Evolutionary conservation across 2,329 filamentous ascomycete species (phyloP), one percentile per base, ranked within the genome.

Genomic region (Alternaria solani): DNA sequence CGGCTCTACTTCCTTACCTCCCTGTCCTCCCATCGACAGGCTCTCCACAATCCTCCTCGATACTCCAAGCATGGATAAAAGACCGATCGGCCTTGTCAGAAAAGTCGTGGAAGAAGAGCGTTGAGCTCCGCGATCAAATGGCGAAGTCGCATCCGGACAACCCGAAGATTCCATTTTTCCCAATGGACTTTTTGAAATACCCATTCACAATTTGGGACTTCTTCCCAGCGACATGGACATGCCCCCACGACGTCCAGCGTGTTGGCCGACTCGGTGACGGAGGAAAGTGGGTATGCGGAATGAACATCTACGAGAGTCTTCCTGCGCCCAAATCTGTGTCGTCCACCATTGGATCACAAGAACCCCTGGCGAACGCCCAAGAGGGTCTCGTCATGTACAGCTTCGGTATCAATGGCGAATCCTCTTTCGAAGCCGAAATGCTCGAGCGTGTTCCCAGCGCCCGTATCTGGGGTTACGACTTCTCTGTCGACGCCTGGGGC

Each of bases 211-310:
- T 76, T 39, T 76, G 74, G 74, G 74, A 76, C 56, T 76, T 73
- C 62, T 76, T 75, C 43, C 73, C 74, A 1, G 64, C 74, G 7
- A 72, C 72, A 4, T 76, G 70, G 69, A 75, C 72, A 41, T 76
- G 74, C 39, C 74, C 74, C 11, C 74, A 75, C 39, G 74, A 76
- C 57, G 63, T 76, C 34, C 74, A 76, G 56, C 70, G 74, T 34
- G 68, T 76, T 0, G 74, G 74, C 3, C 63, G 73, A 8, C 65
- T 76, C 7, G 74, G 74, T 5, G 74, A 76, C 48, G 74, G 74
- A 30, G 74, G 74, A 14, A 76, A 76, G 63, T 76, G 74, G 74
- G 73, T 76, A 18, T 76, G 74, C 51, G 74, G 74, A 12, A 75
- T 76, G 73, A 75, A 68, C 46, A 53, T 75, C 18, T 76, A 76